Evolutionary conservation across 2,329 filamentous ascomycete genomes (phyloP).

Genomic region (Knufia petricola): DNA sequence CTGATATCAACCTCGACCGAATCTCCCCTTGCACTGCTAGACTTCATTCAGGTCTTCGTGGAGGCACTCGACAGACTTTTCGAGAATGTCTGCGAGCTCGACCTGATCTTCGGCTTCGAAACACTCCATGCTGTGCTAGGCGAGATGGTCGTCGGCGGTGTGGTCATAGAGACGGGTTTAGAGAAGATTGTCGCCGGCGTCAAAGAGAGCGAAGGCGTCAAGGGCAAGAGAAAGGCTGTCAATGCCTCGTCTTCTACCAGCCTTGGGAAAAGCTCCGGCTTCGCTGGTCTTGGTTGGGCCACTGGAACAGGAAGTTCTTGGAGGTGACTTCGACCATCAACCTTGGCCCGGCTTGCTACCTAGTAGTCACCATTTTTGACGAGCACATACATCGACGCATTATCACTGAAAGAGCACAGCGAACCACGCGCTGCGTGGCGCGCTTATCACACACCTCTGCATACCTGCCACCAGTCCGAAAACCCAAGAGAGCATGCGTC

Average conservation of each 20-base stretch:
- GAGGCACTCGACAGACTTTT: slow-evolving; percentile 91
- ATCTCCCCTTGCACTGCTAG: slow-evolving; percentile 86
- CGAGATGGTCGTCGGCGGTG: slow-evolving; percentile 26
- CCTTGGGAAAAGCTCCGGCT: slow-evolving; percentile 18
- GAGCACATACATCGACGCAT: neutral
- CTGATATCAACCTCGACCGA: slow-evolving; percentile 94
- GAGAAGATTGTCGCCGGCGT: slow-evolving; percentile 71
- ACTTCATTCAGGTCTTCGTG: slow-evolving; percentile 96
- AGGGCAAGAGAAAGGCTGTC: slow-evolving; percentile 36
- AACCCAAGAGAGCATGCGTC: neutral
- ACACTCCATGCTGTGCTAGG: slow-evolving; percentile 64
- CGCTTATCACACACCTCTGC: too few species aligned
- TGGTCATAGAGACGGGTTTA: slow-evolving; percentile 37
- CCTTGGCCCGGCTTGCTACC: too few species aligned
- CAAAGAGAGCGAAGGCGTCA: slow-evolving; percentile 45
- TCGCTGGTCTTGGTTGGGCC: slow-evolving; percentile 21
- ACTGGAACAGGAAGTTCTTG: slow-evolving; percentile 22
- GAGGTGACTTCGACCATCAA: too few species aligned
- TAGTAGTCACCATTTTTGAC: neutral
- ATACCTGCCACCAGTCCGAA: too few species aligned
- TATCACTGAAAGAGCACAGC: neutral
- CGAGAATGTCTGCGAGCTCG: slow-evolving; percentile 96
- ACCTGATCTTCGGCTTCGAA: slow-evolving; percentile 98
- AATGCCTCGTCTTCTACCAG: slow-evolving; percentile 30
- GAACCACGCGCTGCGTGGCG: too few species aligned